Conservation (phyloP, 2,329 filamentous ascomycete species). For the Trichoderma harzianum region DNA sequence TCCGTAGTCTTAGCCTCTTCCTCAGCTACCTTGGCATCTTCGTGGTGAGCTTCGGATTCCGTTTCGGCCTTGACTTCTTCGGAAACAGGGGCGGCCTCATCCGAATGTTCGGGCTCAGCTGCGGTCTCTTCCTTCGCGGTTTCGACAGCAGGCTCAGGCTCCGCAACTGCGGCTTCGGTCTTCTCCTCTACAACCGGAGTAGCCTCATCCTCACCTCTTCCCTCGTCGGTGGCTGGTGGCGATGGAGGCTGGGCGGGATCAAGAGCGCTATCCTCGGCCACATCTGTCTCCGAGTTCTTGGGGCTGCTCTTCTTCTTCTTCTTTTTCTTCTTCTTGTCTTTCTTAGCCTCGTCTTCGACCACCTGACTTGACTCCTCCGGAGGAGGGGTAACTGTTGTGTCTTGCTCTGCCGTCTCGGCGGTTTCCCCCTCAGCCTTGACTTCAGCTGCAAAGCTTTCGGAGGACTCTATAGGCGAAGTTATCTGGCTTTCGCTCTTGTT, state of each 20-base stretch:
- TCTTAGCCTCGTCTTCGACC: slow-evolving; percentile 17
- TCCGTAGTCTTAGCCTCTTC: slow-evolving; percentile 7
- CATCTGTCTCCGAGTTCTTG: slow-evolving; percentile 13
- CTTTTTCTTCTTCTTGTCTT: slow-evolving; percentile 19
- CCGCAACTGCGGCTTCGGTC: neutral
- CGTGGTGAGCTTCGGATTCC: slow-evolving; percentile 9
- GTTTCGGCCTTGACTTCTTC: slow-evolving; percentile 9
- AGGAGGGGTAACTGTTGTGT: slow-evolving; percentile 15
- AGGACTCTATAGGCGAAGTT: slow-evolving; percentile 6
- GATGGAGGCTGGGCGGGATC: slow-evolving; percentile 17
- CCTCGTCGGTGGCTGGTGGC: slow-evolving; percentile 14
- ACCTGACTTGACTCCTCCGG: slow-evolving; percentile 9
- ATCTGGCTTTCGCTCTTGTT: slow-evolving; percentile 23
- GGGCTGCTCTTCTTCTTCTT: slow-evolving; percentile 20
- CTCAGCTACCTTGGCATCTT: slow-evolving; percentile 10
- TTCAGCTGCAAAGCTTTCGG: slow-evolving; percentile 9
- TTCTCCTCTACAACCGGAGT: slow-evolving; percentile 11
- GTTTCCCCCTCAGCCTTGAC: slow-evolving; percentile 9
- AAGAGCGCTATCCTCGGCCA: slow-evolving; percentile 11
- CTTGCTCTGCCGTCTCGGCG: slow-evolving; percentile 10
- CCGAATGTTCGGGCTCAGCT: neutral
- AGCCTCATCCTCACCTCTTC: slow-evolving; percentile 5
- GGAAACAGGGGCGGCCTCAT: neutral
- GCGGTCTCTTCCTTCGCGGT: slow-evolving; percentile 9
- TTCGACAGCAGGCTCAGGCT: slow-evolving; percentile 3